Percentiles rank a stretch among this genome's conserved stretches.
phyloP scores from a whole-genome alignment of 2,329 filamentous ascomycete species.

The Cladorrhinum sp. region DNA sequence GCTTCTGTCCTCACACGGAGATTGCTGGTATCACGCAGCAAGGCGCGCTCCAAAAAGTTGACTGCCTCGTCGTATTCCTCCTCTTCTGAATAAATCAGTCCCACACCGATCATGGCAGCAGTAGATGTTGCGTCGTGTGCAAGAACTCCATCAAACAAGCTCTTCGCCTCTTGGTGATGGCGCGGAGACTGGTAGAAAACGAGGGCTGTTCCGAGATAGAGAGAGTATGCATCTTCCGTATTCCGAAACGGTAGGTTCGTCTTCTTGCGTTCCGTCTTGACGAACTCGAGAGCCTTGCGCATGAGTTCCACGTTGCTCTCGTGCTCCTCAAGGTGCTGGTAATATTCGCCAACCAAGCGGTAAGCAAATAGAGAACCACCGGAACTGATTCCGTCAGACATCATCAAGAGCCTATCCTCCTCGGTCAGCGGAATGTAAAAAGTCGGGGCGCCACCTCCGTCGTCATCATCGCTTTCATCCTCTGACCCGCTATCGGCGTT shows the following conservation, averaged over 20 bases:
- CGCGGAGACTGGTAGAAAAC: constrained; percentile 88
- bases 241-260: constrained; percentile 68
- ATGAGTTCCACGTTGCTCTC: constrained; percentile 76
- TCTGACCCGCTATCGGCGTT: constrained; percentile 39
- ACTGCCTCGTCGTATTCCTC: constrained; percentile 82
- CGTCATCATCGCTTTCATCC: constrained; percentile 56
- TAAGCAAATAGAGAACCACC: constrained; percentile 76
- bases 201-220: constrained; percentile 79
- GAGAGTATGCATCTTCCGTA: constrained; percentile 69
- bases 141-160: constrained; percentile 80
- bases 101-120: constrained; percentile 80
- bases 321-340: constrained; percentile 80
- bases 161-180: constrained; percentile 83
- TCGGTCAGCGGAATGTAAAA: constrained; percentile 60
- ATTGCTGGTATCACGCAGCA: constrained; percentile 70
- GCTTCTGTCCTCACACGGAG: constrained; percentile 79
- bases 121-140: constrained; percentile 73
- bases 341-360: constrained; percentile 78
- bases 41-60: constrained; percentile 72
- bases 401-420: constrained; percentile 76
- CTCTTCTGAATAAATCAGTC: constrained; percentile 88
- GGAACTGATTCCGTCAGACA: constrained; percentile 68
- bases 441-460: constrained; percentile 54
- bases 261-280: constrained; percentile 58
- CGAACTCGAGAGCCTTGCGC: constrained; percentile 65